A percentile compares a stretch with the other conserved stretches of the same genome.
Evolutionary conservation across 2,329 filamentous ascomycete genomes (phyloP).

Genomic region (Scedosporium dehoogii): DNA sequence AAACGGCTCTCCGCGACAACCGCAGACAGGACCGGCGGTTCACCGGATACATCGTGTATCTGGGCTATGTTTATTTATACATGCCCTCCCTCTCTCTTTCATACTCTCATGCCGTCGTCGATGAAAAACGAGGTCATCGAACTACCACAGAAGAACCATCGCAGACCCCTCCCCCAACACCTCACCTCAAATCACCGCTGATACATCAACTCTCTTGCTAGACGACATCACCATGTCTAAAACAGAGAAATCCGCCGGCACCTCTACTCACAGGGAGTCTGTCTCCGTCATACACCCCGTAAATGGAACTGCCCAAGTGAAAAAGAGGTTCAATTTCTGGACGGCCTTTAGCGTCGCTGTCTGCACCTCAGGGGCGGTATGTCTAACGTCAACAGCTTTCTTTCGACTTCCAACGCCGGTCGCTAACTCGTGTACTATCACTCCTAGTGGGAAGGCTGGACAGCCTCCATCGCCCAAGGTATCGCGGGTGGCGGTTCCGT

Average conservation of each 20-base stretch:
- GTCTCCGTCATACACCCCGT: not conserved
- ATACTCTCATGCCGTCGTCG: too few species aligned
- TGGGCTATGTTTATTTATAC: too few species aligned
- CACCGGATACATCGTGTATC: too few species aligned
- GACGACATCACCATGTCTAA: not conserved
- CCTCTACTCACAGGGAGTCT: not conserved
- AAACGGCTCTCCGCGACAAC: too few species aligned
- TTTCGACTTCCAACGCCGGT: not conserved
- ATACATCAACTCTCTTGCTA: too few species aligned
- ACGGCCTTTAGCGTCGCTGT: not conserved
- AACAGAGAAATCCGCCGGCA: not conserved
- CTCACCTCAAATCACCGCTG: too few species aligned
- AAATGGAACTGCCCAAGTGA: not conserved
- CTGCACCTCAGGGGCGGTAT: not conserved
- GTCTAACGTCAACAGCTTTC: not conserved
- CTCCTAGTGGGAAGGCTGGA: not conserved
- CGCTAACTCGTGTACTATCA: not conserved
- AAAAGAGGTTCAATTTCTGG: not conserved
- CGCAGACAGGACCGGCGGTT: too few species aligned
- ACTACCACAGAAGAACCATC: too few species aligned
- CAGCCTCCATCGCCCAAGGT: not conserved
- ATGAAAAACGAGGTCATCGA: too few species aligned
- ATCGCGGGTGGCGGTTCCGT: not conserved
- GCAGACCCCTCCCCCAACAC: too few species aligned
- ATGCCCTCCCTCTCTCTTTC: too few species aligned